These are phyloP conservation scores for Vitis cinerea DNA, from an alignment of 164 flowering plant species.

Conservation along the genomic window DNA sequence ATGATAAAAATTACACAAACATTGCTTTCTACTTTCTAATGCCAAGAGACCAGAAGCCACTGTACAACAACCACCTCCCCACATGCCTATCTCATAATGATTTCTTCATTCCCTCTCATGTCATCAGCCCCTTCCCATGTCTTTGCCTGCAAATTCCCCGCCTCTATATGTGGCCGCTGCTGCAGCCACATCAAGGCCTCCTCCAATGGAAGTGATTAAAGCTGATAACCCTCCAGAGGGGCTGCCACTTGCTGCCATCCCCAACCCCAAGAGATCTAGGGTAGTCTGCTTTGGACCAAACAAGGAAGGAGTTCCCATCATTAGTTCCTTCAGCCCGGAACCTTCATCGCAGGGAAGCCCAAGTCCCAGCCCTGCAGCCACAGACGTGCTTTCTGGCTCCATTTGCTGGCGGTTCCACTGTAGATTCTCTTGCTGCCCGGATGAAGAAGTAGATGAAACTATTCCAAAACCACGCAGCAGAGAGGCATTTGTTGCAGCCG, in stretches of 20 bases:
- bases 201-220: constrained; percentile 63
- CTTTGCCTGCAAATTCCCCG: constrained; percentile 41
- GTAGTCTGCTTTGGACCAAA: constrained; percentile 71
- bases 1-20: background rate
- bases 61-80: background rate
- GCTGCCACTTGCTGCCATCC: constrained; percentile 60
- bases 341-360: constrained; percentile 48
- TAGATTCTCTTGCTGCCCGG: constrained; percentile 38
- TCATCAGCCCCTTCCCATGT: constrained; percentile 36
- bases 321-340: constrained; percentile 56
- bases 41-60: no score
- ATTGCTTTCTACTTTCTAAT: background rate
- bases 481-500: constrained; percentile 52
- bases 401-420: constrained; percentile 35
- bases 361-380: constrained; percentile 51
- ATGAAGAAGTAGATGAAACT: constrained; percentile 42
- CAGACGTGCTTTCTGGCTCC: constrained; percentile 31
- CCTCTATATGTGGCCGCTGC: constrained; percentile 43
- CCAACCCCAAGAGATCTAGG: constrained; percentile 75
- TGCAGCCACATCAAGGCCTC: constrained; percentile 48
- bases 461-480: constrained; percentile 67
- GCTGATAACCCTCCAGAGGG: constrained; percentile 56
- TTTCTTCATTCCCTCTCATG: background rate
- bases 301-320: constrained; percentile 58
- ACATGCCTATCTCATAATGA: background rate